Conservation (phyloP, 2,329 filamentous ascomycete species). For the Trichophyton verrucosum region DNA sequence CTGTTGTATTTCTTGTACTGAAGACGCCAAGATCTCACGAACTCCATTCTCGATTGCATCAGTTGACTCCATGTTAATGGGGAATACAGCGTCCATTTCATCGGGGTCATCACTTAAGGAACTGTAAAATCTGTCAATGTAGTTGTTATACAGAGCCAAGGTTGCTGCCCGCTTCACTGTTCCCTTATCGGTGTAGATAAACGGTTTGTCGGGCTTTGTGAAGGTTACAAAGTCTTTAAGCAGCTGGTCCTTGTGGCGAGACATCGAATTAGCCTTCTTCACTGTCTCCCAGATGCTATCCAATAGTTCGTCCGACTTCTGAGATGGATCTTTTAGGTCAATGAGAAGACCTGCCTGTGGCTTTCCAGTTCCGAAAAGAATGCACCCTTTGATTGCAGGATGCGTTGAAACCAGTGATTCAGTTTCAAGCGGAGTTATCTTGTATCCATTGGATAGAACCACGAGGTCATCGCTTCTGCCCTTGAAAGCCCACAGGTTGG, state of each 20-base stretch:
- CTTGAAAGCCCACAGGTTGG: background rate
- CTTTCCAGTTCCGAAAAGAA: background rate
- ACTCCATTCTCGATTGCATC: background rate
- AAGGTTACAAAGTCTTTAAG: background rate
- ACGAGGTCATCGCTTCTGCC: slow-evolving; percentile 5
- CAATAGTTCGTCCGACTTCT: slow-evolving; percentile 7
- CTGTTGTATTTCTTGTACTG: background rate
- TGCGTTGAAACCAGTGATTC: background rate
- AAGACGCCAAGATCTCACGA: background rate
- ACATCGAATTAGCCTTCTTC: slow-evolving; percentile 2
- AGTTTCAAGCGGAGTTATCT: background rate
- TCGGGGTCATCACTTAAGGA: background rate
- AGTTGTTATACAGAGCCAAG: slow-evolving; percentile 12
- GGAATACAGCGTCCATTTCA: background rate
- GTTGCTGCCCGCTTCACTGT: slow-evolving; percentile 13
- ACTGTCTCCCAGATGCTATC: slow-evolving; percentile 4
- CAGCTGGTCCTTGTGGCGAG: slow-evolving; percentile 1
- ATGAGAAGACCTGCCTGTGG: background rate
- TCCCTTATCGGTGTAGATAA: background rate
- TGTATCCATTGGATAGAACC: slow-evolving; percentile 3
- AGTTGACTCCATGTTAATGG: background rate
- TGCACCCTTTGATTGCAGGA: background rate
- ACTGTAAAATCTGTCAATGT: slow-evolving; percentile 7
- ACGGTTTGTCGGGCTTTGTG: slow-evolving; percentile 4
- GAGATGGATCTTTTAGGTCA: background rate